Percentiles rank a stretch among this genome's conserved stretches.
phyloP scores from a whole-genome alignment of 2,329 filamentous ascomycete species.

The Fusarium liriodendri region DNA sequence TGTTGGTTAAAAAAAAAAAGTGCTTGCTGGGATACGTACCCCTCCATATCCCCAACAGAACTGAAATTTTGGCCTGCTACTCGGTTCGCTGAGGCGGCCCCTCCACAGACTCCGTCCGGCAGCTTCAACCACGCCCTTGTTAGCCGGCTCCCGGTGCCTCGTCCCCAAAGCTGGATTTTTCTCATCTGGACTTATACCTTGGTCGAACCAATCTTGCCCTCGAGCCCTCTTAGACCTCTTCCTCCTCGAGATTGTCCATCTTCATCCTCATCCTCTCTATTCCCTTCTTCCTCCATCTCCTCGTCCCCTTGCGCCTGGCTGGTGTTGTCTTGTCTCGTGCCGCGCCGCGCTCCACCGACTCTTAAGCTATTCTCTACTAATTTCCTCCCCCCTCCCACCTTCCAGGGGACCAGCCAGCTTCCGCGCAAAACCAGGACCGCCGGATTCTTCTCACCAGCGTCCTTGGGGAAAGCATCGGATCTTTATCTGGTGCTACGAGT shows the following conservation, averaged over 20 bases:
- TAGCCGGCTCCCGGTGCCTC: conserved; percentile 33
- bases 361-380: conserved; percentile 42
- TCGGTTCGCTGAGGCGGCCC: conserved; percentile 43
- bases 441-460: conserved; percentile 41
- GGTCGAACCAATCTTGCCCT: conserved; percentile 39
- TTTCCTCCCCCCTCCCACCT: conserved; percentile 43
- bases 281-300: conserved; percentile 33
- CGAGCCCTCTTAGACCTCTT: conserved; percentile 41
- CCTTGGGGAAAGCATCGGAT: conserved; percentile 43
- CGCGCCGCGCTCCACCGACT: conserved; percentile 40
- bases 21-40: conserved; percentile 43
- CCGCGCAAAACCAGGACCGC: conserved; percentile 42
- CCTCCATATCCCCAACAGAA: conserved; percentile 57
- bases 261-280: conserved; percentile 36
- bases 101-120: conserved; percentile 40
- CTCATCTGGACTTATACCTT: conserved; percentile 46
- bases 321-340: conserved; percentile 44
- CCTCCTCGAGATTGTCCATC: conserved; percentile 44
- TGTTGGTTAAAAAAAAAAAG: conserved; percentile 29
- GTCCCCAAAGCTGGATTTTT: conserved; percentile 40
- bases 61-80: conserved; percentile 50
- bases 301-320: conserved; percentile 41
- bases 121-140: conserved; percentile 40
- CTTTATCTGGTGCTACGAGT: conserved; percentile 39
- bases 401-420: conserved; percentile 44